Base-by-base conservation (phyloP, 305 asterid genomes). In the Withania somnifera region DNA sequence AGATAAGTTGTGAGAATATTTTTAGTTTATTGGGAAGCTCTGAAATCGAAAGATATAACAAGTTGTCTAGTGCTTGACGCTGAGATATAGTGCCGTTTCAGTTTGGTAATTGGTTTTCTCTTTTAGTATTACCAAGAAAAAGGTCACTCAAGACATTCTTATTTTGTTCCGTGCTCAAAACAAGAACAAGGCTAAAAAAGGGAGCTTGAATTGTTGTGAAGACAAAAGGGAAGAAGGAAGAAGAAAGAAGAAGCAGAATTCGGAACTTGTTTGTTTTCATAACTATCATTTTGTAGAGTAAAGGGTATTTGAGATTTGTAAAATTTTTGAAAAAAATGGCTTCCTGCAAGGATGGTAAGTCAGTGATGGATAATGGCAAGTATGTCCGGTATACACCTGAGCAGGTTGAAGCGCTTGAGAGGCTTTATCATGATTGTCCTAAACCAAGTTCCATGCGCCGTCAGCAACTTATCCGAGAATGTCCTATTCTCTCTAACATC, bases 361-460 rank as follows among this genome's bases (percentile, higher is more conserved):
- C 73, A 30, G 24, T 84, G 24, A 64, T 89, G 89, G 92, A 87
- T 40, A 88, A 86, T 40, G 90, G 90, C 6, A 89, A 87, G 67
- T 87, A 87, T 81, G 92, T 89, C 60, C 83, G 92, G 51, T 89
- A 89, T 87, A 89, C 92, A 66, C 92, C 92, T 32, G 90, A 87
- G 92, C 92, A 89, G 88, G 90, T 89, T 71, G 92, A 89, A 78
- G 92, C 92, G 24, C 88, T 89, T 58, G 92, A 89, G 85, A 86
- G 90, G 86, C 85, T 89, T 13, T 89, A 89, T 80, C 90, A 89
- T 82, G 92, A 89, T 50, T 89, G 92, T 34, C 92, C 90, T 42
- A 89, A 89, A 85, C 92, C 92, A 24, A 87, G 87, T 75, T 89
- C 92, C 34, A 81, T 89, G 68, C 88, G 92, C 68, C 87, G 92